phyloP scores from a whole-genome alignment of 225 moss, liverwort and hornwort species.

The Rhytidiadelphus loreus region DNA sequence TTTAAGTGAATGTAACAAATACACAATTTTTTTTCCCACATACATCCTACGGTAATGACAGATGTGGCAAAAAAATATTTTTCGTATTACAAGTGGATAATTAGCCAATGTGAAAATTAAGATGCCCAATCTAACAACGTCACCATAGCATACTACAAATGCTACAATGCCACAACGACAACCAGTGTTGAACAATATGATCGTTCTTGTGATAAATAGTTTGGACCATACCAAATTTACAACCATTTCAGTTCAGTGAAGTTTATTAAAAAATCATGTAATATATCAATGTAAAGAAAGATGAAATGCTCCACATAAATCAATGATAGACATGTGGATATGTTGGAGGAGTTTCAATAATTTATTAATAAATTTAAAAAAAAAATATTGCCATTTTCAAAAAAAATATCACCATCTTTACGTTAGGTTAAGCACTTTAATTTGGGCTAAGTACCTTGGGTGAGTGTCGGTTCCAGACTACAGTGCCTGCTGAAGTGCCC shows the following conservation, averaged over 20 bases:
- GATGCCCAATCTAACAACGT: not conserved
- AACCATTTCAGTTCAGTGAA: accelerated
- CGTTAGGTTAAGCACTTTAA: not conserved
- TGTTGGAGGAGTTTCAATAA: not conserved
- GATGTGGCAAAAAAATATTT: not conserved
- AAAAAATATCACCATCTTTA: not conserved
- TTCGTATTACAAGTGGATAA: not conserved
- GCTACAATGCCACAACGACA: not conserved
- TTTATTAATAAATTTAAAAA: not conserved
- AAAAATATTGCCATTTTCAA: not conserved
- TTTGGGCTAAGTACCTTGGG: not conserved
- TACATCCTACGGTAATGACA: not conserved
- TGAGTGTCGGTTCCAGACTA: not conserved
- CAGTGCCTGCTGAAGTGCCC: not conserved
- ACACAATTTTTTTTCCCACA: not conserved
- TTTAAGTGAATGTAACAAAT: not conserved
- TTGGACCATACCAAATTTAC: not conserved
- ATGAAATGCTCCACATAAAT: not conserved
- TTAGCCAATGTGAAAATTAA: accelerated
- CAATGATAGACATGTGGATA: not conserved
- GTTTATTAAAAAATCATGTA: not conserved
- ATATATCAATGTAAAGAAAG: not conserved
- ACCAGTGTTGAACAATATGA: accelerated
- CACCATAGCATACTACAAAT: not conserved
- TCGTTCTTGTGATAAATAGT: not conserved